These are phyloP conservation scores for Suillus clintonianus DNA, from an alignment of 768 basidiomycete species.

Conservation along the genomic window DNA sequence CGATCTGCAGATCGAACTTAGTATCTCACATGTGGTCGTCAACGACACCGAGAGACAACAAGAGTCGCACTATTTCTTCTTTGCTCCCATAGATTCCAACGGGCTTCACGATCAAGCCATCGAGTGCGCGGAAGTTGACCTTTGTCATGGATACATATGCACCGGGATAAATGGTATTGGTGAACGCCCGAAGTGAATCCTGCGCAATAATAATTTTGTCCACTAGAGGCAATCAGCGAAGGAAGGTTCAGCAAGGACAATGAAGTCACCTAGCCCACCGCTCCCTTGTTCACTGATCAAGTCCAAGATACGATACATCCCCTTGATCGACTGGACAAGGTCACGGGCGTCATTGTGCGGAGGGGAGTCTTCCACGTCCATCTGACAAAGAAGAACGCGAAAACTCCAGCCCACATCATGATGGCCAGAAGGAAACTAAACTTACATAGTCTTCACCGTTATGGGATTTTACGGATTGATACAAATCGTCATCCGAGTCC, in stretches of 20 bases:
- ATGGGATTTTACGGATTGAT: not conserved
- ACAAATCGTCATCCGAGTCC: not conserved
- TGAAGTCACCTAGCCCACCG: slow-evolving; percentile 48
- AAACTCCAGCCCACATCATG: slow-evolving; percentile 3
- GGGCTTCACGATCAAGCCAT: slow-evolving; percentile 47
- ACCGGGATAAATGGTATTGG: slow-evolving; percentile 50
- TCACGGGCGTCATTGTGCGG: slow-evolving; percentile 19
- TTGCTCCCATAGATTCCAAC: slow-evolving; percentile 61
- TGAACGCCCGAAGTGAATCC: slow-evolving; percentile 46
- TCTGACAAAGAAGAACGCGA: slow-evolving; percentile 15
- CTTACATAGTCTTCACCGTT: not conserved
- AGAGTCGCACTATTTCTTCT: slow-evolving; percentile 47
- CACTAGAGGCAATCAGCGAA: slow-evolving; percentile 34
- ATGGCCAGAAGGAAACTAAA: not conserved
- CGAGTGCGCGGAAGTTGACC: slow-evolving; percentile 57
- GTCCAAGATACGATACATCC: slow-evolving; percentile 55
- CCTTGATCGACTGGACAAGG: slow-evolving; percentile 35
- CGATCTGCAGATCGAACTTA: not conserved
- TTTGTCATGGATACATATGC: slow-evolving; percentile 56
- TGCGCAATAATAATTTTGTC: slow-evolving; percentile 66
- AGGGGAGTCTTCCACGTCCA: slow-evolving; percentile 13
- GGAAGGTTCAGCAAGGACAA: too few relatives aligned
- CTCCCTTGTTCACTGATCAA: slow-evolving; percentile 52
- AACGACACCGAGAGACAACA: slow-evolving; percentile 38
- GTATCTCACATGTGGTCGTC: slow-evolving; percentile 41